Percentiles rank a stretch among this genome's conserved stretches.
phyloP scores from a whole-genome alignment of 2,329 filamentous ascomycete species.

The Apiospora aurea region DNA sequence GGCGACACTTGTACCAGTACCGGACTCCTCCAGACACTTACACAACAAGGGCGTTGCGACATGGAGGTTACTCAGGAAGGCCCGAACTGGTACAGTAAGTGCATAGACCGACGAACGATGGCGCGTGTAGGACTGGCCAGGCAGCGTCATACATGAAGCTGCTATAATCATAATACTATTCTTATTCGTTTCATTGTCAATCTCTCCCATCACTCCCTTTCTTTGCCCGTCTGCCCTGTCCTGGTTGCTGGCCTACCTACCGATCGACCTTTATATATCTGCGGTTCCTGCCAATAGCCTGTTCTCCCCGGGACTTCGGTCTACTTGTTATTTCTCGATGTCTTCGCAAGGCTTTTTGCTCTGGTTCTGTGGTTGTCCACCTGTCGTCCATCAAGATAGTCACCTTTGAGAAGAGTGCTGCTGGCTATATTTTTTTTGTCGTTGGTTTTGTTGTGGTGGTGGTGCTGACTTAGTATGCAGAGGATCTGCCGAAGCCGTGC shows the following conservation, averaged over 20 bases:
- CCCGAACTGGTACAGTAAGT: conserved; percentile 19
- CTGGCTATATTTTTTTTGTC: conserved; percentile 15
- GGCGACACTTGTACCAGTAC: conserved; percentile 18
- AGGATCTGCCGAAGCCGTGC: conserved; percentile 18
- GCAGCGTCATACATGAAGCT: not conserved
- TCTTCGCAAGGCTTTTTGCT: conserved; percentile 6
- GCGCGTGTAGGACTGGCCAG: conserved; percentile 6
- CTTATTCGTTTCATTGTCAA: conserved; percentile 20
- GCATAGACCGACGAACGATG: not conserved
- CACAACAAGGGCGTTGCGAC: conserved; percentile 4
- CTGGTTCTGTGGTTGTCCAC: not conserved
- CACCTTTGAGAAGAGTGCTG: conserved; percentile 5
- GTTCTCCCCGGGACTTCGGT: not conserved
- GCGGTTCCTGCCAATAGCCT: conserved; percentile 15
- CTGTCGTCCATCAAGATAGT: not conserved
- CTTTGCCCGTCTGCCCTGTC: not conserved
- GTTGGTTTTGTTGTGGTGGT: conserved; percentile 25
- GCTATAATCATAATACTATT: conserved; percentile 22
- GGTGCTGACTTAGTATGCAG: conserved; percentile 25
- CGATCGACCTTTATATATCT: conserved; percentile 10
- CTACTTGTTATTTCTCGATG: conserved; percentile 12
- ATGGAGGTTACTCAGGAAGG: conserved; percentile 17
- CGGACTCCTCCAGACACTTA: not conserved
- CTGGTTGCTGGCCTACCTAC: not conserved
- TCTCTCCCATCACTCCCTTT: conserved; percentile 8